Base-by-base conservation (phyloP, 805 yeast species). In the Nakazawaea wickerhamii region DNA sequence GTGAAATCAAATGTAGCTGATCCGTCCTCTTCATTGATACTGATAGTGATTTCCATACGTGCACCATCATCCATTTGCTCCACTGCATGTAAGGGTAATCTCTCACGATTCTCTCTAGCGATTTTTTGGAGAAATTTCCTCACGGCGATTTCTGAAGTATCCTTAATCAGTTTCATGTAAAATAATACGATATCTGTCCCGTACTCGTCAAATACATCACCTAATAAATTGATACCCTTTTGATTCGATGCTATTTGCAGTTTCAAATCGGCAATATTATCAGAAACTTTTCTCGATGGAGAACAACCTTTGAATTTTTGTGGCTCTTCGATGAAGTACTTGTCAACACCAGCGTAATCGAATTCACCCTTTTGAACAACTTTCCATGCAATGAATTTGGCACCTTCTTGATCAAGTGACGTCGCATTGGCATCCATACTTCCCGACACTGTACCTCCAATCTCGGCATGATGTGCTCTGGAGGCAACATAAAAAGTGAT, bases 381-480 rank as follows among this genome's bases (percentile, higher is more conserved):
- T 53, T 73, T 73, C 63, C 74, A 75, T 10, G 77, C 63, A 43
- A 68, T 67, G 37, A 76, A 73, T 18, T 73, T 67, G 2, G 75
- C 81, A 43, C 81, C 83, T 55, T 77, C 83, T 46, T 75, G 75
- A 46, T 58, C 69, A 30, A 77, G 63, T 30, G 70, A 66, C 50
- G 70, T 71, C 11, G 81, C 76, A 51, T 73, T 63, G 3, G 81
- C 72, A 18, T 79, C 73, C 65, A 71, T 73, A 1, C 77, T 69
- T 3, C 81, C 81, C 7, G 81, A 78, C 37, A 76, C 65, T 38
- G 76, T 68, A n/a, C 79, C 76, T 31, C 82, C 82, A 51, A 77
- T 76, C 48, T 77, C 82, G 19, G 81, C 75, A 56, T 77, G 83
- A 55, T 77, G 82, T 4, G 80, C 81, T 46, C 82, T 61, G 1